These are phyloP conservation scores for Suillus sp. DNA, from an alignment of 768 basidiomycete species.

Conservation along the genomic window DNA sequence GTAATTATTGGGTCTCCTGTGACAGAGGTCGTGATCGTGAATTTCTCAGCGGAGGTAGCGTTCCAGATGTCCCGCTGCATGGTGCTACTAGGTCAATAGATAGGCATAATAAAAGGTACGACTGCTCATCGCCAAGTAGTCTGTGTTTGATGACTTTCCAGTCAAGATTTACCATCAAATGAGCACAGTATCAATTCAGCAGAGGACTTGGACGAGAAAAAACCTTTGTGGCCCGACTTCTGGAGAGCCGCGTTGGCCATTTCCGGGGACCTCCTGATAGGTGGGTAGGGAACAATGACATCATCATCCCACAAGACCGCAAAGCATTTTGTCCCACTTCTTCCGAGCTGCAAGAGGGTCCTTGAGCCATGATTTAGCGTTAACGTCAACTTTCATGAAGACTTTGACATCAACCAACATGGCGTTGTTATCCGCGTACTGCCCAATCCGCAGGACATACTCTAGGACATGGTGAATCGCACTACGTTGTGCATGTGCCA, in stretches of 20 bases:
- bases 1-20: conserved; percentile 58
- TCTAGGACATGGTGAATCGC: conserved; percentile 38
- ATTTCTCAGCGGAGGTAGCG: conserved; percentile 54
- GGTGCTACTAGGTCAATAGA: neutral
- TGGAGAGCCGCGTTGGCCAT: conserved; percentile 55
- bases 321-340: conserved; percentile 62
- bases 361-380: conserved; percentile 60
- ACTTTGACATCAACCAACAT: conserved; percentile 66
- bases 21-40: conserved; percentile 33
- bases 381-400: conserved; percentile 67
- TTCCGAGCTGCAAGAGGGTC: conserved; percentile 63
- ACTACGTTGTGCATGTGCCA: neutral
- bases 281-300: conserved; percentile 59
- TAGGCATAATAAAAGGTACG: conserved; percentile 15
- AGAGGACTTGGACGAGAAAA: conserved; percentile 12
- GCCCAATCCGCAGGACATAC: conserved; percentile 73
- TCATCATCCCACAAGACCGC: conserved; percentile 71
- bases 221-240: conserved; percentile 69
- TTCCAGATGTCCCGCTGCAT: conserved; percentile 44
- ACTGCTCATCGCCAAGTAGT: conserved; percentile 50
- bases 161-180: conserved; percentile 54
- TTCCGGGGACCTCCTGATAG: conserved; percentile 61
- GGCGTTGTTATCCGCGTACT: conserved; percentile 57
- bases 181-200: neutral
- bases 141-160: conserved; percentile 62